These are phyloP conservation scores for Sesbania bispinosa DNA, from an alignment of 306 rosid species.

Conservation along the genomic window DNA sequence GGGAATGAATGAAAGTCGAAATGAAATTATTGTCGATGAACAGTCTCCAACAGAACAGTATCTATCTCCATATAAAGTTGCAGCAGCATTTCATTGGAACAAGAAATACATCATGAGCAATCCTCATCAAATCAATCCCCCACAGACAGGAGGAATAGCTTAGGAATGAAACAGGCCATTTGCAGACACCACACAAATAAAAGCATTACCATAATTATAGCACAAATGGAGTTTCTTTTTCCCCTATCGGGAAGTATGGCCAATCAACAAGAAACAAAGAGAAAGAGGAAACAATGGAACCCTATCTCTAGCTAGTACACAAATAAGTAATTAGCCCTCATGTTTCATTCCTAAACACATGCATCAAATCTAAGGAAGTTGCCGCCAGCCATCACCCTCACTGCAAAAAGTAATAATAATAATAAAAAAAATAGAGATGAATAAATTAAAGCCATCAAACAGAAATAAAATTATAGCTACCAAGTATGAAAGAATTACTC, in stretches of 20 bases:
- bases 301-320: slow-evolving; percentile 56
- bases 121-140: slow-evolving; percentile 39
- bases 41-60: slow-evolving; percentile 21
- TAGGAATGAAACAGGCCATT: slow-evolving; percentile 44
- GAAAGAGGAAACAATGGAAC: slow-evolving; percentile 36
- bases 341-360: slow-evolving; percentile 43
- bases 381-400: slow-evolving; percentile 43
- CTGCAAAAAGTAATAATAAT: slow-evolving; percentile 40
- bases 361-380: slow-evolving; percentile 27
- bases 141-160: slow-evolving; percentile 38
- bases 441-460: slow-evolving; percentile 14
- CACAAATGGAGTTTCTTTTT: slow-evolving; percentile 38
- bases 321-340: slow-evolving; percentile 33
- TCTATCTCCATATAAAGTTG: slow-evolving; percentile 29
- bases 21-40: not conserved
- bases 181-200: slow-evolving; percentile 50
- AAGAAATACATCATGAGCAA: slow-evolving; percentile 42
- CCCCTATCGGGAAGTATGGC: slow-evolving; percentile 39
- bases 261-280: slow-evolving; percentile 27
- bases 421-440: not conserved
- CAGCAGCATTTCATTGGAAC: slow-evolving; percentile 41
- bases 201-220: slow-evolving; percentile 50
- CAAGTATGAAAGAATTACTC: slow-evolving; percentile 26
- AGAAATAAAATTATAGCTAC: not conserved
- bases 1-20: slow-evolving; percentile 1